Base-by-base conservation (phyloP, 2,329 filamentous ascomycete species). In the Fusarium pilosicola region DNA sequence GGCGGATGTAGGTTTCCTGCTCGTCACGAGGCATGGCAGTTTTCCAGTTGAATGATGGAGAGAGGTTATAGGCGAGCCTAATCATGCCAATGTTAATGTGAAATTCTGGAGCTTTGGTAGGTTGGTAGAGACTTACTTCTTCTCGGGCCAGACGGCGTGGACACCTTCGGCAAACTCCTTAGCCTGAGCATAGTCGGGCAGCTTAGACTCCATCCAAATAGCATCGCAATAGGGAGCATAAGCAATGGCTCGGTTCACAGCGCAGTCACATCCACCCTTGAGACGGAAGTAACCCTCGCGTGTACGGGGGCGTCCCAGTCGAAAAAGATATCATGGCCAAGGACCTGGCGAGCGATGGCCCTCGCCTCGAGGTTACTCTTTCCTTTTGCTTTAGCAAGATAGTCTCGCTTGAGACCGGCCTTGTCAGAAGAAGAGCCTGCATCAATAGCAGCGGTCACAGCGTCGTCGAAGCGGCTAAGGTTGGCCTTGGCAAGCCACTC, bases 31-130 rank as follows among this genome's bases (percentile, higher is more conserved):
- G 89, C 95, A 98, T 98, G 78, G 96, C 96, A 66, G 95, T 89
- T 88, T 98, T 98, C 96, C 96, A 99, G 90, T 99, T 99, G 92
- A 99, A 99, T 7, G 95, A 97, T 36, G 96, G 96, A 0, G 95
- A 98, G 74, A 99, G 92, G 88, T 99, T 99, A 88, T 99, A 99
- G 10, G 96, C 93, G 68, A 99, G 93, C 83, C 94, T 96, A 76
- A 28, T 44, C 9, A 11, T 14, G 15, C 32, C 68, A 62, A 38
- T 54, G 68, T 78, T 70, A 79, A 72, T 36, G 22, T 68, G 52
- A 73, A 26, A n/a, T 22, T 34, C 45, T 62, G 36, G 62, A 39
- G 46, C 28, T 42, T 42, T 42, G 32, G 34, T 28, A 44, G 51
- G 57, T 32, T 39, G 49, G 52, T 45, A 44, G 38, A 54, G 34